phyloP scores from a whole-genome alignment of 2,329 filamentous ascomycete genomes.

The Nemania sp. region DNA sequence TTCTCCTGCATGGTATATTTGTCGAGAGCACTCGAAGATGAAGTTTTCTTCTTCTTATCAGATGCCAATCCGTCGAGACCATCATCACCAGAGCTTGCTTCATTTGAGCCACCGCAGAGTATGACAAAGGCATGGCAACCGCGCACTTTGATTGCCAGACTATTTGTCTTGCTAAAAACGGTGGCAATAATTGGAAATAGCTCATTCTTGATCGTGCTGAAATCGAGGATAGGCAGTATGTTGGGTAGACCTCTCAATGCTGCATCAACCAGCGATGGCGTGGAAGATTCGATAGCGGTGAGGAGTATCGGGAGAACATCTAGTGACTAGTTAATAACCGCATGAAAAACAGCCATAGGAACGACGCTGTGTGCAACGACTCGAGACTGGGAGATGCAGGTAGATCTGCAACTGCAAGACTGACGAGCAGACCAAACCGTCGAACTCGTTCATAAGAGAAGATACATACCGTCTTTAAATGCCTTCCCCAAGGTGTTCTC shows the following conservation, averaged over 20 bases:
- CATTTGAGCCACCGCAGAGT: conserved; percentile 77
- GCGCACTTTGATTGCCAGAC: conserved; percentile 90
- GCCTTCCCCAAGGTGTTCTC: conserved; percentile 87
- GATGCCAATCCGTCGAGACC: conserved; percentile 74
- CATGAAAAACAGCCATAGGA: neutral
- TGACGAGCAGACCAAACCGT: neutral
- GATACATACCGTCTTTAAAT: conserved; percentile 78
- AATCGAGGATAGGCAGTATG: conserved; percentile 88
- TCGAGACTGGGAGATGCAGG: neutral
- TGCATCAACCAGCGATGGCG: conserved; percentile 86
- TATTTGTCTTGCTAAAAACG: conserved; percentile 92
- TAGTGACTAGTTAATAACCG: conserved; percentile 40
- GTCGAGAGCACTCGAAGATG: conserved; percentile 80
- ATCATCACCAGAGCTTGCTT: conserved; percentile 59
- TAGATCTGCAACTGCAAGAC: neutral
- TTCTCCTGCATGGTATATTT: conserved; percentile 99
- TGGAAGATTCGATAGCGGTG: conserved; percentile 83
- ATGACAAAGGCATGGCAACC: conserved; percentile 89
- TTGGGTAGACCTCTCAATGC: conserved; percentile 77
- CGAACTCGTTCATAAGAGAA: neutral
- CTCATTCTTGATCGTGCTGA: conserved; percentile 95
- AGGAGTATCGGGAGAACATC: conserved; percentile 88
- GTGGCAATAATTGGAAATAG: conserved; percentile 88
- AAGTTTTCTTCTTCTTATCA: conserved; percentile 62
- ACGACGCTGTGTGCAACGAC: neutral